These are phyloP conservation scores for Cudoniella acicularis DNA, from an alignment of 495 filamentous ascomycete species.

Conservation along the genomic window DNA sequence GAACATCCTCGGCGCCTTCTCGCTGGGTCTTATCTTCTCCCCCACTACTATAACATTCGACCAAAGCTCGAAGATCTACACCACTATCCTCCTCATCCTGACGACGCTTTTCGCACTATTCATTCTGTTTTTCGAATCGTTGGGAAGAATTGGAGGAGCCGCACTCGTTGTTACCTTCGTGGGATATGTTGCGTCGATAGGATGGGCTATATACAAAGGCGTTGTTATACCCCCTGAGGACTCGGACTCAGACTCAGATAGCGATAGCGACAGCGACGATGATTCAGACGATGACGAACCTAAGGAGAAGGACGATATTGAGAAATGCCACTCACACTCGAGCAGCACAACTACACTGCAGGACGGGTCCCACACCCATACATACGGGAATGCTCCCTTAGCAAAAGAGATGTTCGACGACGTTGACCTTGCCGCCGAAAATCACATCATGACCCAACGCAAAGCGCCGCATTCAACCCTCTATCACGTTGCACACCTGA, in stretches of 20 bases:
- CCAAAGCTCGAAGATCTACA: slow-evolving; percentile 46
- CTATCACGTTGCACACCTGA: slow-evolving; percentile 41
- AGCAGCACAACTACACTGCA: too few species aligned
- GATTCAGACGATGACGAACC: slow-evolving; percentile 4
- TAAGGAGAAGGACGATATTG: neutral
- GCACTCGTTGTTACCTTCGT: slow-evolving; percentile 40
- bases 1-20: slow-evolving; percentile 55
- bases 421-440: slow-evolving; percentile 21
- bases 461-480: too few species aligned
- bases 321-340: neutral
- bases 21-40: slow-evolving; percentile 45
- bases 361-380: too few species aligned
- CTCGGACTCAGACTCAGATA: slow-evolving; percentile 36
- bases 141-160: slow-evolving; percentile 31
- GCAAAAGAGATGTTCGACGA: slow-evolving; percentile 6
- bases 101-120: slow-evolving; percentile 38
- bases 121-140: slow-evolving; percentile 24
- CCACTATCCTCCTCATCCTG: slow-evolving; percentile 32
- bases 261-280: slow-evolving; percentile 29
- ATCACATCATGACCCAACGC: too few species aligned
- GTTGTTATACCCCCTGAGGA: slow-evolving; percentile 34
- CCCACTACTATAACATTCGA: slow-evolving; percentile 34
- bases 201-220: slow-evolving; percentile 43
- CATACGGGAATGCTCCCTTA: too few species aligned
- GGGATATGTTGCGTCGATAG: slow-evolving; percentile 45